Percentiles rank a stretch among this genome's conserved stretches.
Conservation (phyloP, 345 rosid genomes). For the Eucalyptus marginata region DNA sequence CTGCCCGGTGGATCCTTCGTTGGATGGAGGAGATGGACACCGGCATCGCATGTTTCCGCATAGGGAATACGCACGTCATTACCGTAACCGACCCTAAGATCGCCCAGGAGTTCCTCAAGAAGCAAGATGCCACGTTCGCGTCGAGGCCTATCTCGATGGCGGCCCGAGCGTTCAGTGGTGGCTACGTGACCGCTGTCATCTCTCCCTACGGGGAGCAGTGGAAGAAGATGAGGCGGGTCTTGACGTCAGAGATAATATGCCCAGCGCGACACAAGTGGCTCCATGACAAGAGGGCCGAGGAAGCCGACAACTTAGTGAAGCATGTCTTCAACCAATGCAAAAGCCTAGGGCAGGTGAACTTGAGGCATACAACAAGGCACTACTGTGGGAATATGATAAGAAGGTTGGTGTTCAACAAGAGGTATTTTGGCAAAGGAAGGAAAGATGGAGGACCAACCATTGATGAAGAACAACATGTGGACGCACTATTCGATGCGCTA, state of each 20-base stretch:
- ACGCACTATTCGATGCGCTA: not conserved
- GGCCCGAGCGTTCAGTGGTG: not conserved
- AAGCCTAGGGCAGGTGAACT: not conserved
- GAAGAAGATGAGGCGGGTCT: slow-evolving; percentile 31
- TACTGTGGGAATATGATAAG: slow-evolving; percentile 5
- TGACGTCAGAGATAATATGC: slow-evolving; percentile 8
- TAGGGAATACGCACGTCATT: not conserved
- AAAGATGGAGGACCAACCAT: not conserved
- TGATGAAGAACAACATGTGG: slow-evolving; percentile 6
- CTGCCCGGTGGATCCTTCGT: not conserved
- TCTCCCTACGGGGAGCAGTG: slow-evolving; percentile 17
- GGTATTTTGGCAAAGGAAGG: slow-evolving; percentile 1
- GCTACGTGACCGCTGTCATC: not conserved
- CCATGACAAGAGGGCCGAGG: slow-evolving; percentile 12
- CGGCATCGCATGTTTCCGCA: not conserved
- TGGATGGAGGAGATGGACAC: not conserved
- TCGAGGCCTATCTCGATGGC: slow-evolving; percentile 8
- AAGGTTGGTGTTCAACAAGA: slow-evolving; percentile 9
- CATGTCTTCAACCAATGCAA: slow-evolving; percentile 14
- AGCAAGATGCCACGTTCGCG: slow-evolving; percentile 14
- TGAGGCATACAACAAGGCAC: not conserved
- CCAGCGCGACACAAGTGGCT: slow-evolving; percentile 8
- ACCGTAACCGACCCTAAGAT: slow-evolving; percentile 14
- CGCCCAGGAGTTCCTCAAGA: slow-evolving; percentile 18
- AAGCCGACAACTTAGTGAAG: slow-evolving; percentile 29